These are phyloP conservation scores for Plectosphaerella cucumerina DNA, from an alignment of 2,329 filamentous ascomycete species.

Conservation along the genomic window DNA sequence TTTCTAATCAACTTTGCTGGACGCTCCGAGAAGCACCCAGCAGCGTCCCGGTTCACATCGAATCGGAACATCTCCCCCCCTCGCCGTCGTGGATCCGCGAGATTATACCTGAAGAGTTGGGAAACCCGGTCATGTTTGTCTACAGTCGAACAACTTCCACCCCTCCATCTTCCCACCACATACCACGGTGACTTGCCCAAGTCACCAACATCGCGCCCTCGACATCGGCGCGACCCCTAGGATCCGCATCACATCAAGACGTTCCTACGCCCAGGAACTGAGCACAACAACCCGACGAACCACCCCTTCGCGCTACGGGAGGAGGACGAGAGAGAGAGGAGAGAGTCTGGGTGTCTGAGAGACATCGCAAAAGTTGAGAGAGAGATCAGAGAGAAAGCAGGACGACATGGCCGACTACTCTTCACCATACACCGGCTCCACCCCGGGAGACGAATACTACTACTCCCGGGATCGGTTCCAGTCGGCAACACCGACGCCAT, in stretches of 20 bases:
- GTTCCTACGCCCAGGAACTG: conserved; percentile 6
- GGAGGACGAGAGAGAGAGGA: conserved; percentile 8
- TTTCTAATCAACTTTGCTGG: conserved; percentile 15
- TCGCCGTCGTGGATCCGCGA: conserved; percentile 16
- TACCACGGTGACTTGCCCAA: conserved; percentile 56
- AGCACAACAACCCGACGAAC: conserved; percentile 8
- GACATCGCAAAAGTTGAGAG: conserved; percentile 29
- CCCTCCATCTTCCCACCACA: conserved; percentile 56
- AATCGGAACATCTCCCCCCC: conserved; percentile 14
- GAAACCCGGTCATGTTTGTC: conserved; percentile 48
- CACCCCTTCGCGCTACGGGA: conserved; percentile 9
- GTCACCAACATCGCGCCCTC: conserved; percentile 37
- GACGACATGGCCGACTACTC: conserved; percentile 25
- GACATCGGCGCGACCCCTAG: conserved; percentile 38
- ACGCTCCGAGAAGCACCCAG: conserved; percentile 21
- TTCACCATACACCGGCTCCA: conserved; percentile 40
- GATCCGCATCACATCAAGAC: conserved; percentile 10
- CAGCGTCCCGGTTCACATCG: conserved; percentile 18
- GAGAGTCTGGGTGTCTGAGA: conserved; percentile 20
- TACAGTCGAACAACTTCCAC: conserved; percentile 49
- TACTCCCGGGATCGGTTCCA: conserved; percentile 46
- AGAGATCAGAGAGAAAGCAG: conserved; percentile 29
- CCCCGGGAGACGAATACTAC: conserved; percentile 47
- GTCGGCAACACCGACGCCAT: conserved; percentile 54
- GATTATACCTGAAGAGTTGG: conserved; percentile 29